Evolutionary conservation across 2,329 filamentous ascomycete genomes (phyloP).

Genomic region (Scopulariopsis brevicaulis): DNA sequence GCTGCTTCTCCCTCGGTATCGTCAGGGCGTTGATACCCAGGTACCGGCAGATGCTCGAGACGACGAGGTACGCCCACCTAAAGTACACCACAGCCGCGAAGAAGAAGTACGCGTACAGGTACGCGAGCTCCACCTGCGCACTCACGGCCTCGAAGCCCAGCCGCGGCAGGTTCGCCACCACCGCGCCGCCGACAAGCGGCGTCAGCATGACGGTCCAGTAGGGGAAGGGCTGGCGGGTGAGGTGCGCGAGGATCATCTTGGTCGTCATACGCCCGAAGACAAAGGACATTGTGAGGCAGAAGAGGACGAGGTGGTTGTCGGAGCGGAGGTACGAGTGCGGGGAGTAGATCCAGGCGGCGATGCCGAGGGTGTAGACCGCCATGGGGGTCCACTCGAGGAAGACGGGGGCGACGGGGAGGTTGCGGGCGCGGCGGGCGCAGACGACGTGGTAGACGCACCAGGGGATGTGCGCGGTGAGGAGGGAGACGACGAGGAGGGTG

Average conservation of each 20-base stretch:
- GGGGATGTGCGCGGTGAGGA: slow-evolving; percentile 68
- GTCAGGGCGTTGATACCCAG: slow-evolving; percentile 92
- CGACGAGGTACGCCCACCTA: slow-evolving; percentile 84
- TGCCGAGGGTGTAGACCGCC: slow-evolving; percentile 63
- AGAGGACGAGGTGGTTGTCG: slow-evolving; percentile 82
- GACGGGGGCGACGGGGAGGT: slow-evolving; percentile 66
- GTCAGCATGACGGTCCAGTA: slow-evolving; percentile 90
- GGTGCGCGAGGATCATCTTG: slow-evolving; percentile 94
- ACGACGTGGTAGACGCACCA: slow-evolving; percentile 84
- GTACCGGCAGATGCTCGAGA: slow-evolving; percentile 82
- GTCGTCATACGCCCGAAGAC: slow-evolving; percentile 98
- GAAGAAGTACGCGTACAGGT: slow-evolving; percentile 73
- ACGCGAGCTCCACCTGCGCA: slow-evolving; percentile 59
- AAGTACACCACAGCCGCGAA: slow-evolving; percentile 83
- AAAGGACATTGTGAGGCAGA: slow-evolving; percentile 90
- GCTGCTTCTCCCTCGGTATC: slow-evolving; percentile 55
- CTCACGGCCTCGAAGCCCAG: slow-evolving; percentile 60
- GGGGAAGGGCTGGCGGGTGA: slow-evolving; percentile 88
- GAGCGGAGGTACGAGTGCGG: slow-evolving; percentile 71
- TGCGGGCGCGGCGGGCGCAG: slow-evolving; percentile 58
- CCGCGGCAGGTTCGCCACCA: slow-evolving; percentile 71
- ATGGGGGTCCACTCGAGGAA: slow-evolving; percentile 95
- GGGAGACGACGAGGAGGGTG: slow-evolving; percentile 51
- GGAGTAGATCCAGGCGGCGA: slow-evolving; percentile 78
- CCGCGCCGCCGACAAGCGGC: slow-evolving; percentile 74